phyloP scores from a whole-genome alignment of 371 early-diverging fungal species.

The Amoeboaphelidium protococcarum region DNA sequence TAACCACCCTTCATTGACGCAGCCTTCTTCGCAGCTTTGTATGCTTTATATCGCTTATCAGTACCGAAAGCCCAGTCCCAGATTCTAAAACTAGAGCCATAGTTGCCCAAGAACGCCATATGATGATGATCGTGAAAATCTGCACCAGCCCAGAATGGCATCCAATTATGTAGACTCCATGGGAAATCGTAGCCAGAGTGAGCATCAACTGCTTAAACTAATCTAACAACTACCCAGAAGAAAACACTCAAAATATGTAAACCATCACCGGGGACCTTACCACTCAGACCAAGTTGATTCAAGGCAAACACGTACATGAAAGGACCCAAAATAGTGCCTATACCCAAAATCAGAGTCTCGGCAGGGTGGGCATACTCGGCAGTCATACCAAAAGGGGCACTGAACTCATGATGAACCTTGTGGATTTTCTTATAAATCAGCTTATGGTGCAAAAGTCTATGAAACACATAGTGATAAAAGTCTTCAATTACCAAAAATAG shows the following conservation, averaged over 20 bases:
- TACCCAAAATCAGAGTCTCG: constrained; percentile 42
- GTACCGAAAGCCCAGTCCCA: constrained; percentile 59
- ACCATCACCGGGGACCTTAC: no score
- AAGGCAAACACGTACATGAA: constrained; percentile 25
- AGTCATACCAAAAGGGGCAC: constrained; percentile 61
- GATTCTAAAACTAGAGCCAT: constrained; percentile 47
- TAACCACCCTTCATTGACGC: neutral
- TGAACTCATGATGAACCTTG: constrained; percentile 77
- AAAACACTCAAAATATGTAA: constrained; percentile 52
- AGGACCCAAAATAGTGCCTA: constrained; percentile 46
- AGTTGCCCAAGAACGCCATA: constrained; percentile 41
- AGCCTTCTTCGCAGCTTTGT: neutral
- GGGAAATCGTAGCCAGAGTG: constrained; percentile 89
- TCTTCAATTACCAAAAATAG: constrained; percentile 52
- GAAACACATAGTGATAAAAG: constrained; percentile 32
- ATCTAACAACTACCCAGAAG: constrained; percentile 40
- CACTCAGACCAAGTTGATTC: constrained; percentile 26
- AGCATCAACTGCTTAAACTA: constrained; percentile 22
- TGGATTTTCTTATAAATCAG: constrained; percentile 64
- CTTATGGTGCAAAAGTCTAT: constrained; percentile 62
- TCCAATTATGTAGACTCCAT: constrained; percentile 43
- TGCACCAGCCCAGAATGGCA: constrained; percentile 30
- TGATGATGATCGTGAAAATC: constrained; percentile 4
- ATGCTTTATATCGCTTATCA: constrained; percentile 12
- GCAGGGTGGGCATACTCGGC: constrained; percentile 66